A percentile compares a stretch with the other conserved stretches of the same genome.
These are phyloP conservation scores for Posidonia australis DNA, from an alignment of 106 monocot genomes.

Conservation along the genomic window DNA sequence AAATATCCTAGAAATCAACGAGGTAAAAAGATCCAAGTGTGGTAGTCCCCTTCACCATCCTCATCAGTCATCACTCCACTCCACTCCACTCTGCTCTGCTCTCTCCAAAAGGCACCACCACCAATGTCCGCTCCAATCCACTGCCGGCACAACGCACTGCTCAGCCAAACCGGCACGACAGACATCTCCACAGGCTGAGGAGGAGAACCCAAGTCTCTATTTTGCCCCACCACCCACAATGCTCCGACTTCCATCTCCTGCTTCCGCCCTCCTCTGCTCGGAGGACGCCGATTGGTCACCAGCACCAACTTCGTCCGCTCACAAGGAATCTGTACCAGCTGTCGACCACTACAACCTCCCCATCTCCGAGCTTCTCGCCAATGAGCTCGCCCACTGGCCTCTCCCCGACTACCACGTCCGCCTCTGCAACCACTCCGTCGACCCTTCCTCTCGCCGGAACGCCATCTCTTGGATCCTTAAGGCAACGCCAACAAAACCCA, in stretches of 20 bases:
- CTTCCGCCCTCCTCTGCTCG: neutral
- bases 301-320: neutral
- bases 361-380: constrained; percentile 21
- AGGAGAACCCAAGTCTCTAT: neutral
- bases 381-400: constrained; percentile 27
- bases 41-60: too few species aligned
- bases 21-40: too few species aligned
- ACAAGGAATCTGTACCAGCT: neutral
- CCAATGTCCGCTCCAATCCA: too few species aligned
- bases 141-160: too few species aligned
- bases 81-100: too few species aligned
- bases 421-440: constrained; percentile 17
- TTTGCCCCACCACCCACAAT: neutral
- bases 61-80: too few species aligned
- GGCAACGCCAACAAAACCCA: neutral
- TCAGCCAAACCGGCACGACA: too few species aligned
- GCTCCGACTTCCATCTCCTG: neutral
- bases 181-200: neutral
- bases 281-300: too few species aligned
- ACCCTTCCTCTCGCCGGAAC: constrained; percentile 36
- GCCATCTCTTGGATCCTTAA: constrained; percentile 73
- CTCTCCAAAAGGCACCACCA: too few species aligned
- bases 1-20: too few species aligned
- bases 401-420: constrained; percentile 23
- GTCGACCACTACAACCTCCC: neutral